Conservation (phyloP, 169 alveolate genomes). For the Amoebophrya sp. region DNA sequence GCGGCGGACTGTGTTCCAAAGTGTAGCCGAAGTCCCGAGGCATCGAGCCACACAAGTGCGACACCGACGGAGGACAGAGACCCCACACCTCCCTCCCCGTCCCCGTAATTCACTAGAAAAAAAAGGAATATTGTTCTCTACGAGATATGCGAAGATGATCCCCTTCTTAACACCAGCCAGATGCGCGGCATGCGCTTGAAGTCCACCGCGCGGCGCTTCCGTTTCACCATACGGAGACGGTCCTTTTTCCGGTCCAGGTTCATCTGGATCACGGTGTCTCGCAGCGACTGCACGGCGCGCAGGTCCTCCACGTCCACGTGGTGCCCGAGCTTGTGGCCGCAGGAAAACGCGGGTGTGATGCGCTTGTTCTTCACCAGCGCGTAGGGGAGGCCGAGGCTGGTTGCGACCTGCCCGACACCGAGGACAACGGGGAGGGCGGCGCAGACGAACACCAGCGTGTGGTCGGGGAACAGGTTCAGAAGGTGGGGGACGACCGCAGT, state of each 20-base stretch:
- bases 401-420: conserved; percentile 19
- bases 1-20: no score
- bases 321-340: conserved; percentile 26
- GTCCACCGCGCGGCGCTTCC: conserved; percentile 14
- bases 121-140: no score
- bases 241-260: conserved; percentile 27
- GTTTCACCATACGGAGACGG: conserved; percentile 23
- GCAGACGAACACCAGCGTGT: conserved; percentile 27
- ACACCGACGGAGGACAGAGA: no score
- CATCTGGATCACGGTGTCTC: conserved; percentile 18
- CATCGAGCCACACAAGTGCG: no score
- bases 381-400: conserved; percentile 4
- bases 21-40: no score
- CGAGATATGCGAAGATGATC: no score
- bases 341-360: conserved; percentile 27
- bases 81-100: no score
- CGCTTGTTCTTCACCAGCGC: conserved; percentile 18
- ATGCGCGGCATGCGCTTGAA: conserved; percentile 11
- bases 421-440: conserved; percentile 32
- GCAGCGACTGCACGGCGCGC: not conserved
- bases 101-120: no score
- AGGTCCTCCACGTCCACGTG: conserved; percentile 21
- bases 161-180: no score
- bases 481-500: conserved; percentile 28
- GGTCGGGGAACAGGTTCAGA: not conserved